Percentiles rank a stretch among this genome's conserved stretches.
These are phyloP conservation scores for Mantamonas sphyraenae DNA, from an alignment of 78 protist species.

Conservation along the genomic window DNA sequence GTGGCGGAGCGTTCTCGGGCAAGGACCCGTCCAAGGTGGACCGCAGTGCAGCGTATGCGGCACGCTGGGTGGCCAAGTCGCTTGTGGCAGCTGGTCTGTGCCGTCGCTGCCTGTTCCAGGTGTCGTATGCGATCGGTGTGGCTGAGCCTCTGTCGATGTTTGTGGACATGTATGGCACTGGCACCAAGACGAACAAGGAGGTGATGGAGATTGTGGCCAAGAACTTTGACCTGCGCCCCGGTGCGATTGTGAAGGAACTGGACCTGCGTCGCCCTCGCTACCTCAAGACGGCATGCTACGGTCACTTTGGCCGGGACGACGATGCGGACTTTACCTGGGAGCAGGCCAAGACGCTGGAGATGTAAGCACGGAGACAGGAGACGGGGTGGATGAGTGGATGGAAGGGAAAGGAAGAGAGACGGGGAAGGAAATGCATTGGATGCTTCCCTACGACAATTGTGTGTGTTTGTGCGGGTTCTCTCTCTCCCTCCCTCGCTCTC, in stretches of 20 bases:
- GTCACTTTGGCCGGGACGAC: constrained; percentile 98
- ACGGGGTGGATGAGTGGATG: too few species aligned
- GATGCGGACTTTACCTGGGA: constrained; percentile 92
- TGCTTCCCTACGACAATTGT: too few species aligned
- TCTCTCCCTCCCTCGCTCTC: too few species aligned
- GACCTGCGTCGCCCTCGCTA: constrained; percentile 73
- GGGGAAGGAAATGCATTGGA: too few species aligned
- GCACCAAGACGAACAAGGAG: constrained; percentile 64
- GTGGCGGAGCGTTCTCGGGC: constrained; percentile 99
- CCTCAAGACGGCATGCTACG: constrained; percentile 80
- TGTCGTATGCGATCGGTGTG: constrained; percentile 99
- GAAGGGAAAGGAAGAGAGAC: too few species aligned
- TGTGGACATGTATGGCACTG: constrained; percentile 97
- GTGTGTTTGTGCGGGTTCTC: too few species aligned
- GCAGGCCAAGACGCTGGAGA: constrained; percentile 71
- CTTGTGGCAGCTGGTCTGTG: constrained; percentile 90
- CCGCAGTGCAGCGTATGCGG: constrained; percentile 99
- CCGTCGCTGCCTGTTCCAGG: constrained; percentile 88
- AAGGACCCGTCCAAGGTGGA: constrained; percentile 99
- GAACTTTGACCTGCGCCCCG: constrained; percentile 97
- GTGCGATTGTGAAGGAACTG: constrained; percentile 75
- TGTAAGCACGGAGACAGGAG: too few species aligned
- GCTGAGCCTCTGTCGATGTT: constrained; percentile 94
- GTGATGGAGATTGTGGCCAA: constrained; percentile 78
- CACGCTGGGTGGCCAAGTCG: constrained; percentile 99